These are phyloP conservation scores for Bruguiera parviflora DNA, from an alignment of 345 rosid genomes.

Conservation along the genomic window DNA sequence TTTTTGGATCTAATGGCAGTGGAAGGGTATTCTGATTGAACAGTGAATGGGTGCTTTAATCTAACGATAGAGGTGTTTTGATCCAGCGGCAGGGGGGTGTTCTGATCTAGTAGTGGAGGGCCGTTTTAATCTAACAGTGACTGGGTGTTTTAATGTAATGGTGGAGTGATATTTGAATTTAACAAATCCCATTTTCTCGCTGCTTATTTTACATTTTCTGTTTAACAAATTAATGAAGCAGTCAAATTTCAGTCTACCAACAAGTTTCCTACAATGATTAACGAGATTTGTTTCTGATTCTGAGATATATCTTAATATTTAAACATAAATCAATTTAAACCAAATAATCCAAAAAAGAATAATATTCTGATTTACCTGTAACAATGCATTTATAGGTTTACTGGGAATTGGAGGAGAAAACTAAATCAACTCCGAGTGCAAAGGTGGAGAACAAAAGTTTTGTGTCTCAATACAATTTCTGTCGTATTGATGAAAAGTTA, in stretches of 20 bases:
- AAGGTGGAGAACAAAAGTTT: too few relatives aligned
- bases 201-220: neutral
- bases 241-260: slow-evolving; percentile 67
- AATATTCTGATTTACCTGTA: neutral
- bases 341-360: neutral
- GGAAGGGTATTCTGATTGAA: too few relatives aligned
- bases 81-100: too few relatives aligned
- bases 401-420: slow-evolving; percentile 46
- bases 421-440: slow-evolving; percentile 64
- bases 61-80: too few relatives aligned
- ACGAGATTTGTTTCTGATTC: slow-evolving; percentile 40
- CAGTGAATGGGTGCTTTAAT: too few relatives aligned
- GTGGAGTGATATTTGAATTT: too few relatives aligned
- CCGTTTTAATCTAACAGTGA: too few relatives aligned
- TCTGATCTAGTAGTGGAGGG: too few relatives aligned
- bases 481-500: too few relatives aligned
- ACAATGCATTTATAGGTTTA: slow-evolving; percentile 33
- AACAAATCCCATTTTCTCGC: neutral
- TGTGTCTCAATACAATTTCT: too few relatives aligned
- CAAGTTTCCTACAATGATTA: slow-evolving; percentile 66
- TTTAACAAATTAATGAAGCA: slow-evolving; percentile 37
- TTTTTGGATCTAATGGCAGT: too few relatives aligned
- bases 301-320: neutral
- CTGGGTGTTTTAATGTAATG: too few relatives aligned
- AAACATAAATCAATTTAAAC: neutral